These are phyloP conservation scores for Lachnellula cervina DNA, from an alignment of 2,329 filamentous ascomycete genomes.

Conservation along the genomic window DNA sequence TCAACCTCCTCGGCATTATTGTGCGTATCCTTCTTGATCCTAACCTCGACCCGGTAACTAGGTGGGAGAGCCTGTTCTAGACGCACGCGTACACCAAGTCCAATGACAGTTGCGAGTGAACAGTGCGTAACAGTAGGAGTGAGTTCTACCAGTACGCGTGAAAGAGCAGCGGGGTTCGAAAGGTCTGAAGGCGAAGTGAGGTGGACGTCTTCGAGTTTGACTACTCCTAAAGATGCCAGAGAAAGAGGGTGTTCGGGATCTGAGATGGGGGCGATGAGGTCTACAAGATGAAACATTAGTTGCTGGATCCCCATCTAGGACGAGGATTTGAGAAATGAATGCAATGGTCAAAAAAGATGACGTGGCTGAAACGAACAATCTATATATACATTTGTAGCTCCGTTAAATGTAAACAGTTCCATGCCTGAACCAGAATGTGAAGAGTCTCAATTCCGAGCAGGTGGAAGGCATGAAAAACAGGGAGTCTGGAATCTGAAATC, in stretches of 20 bases:
- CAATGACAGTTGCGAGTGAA: slow-evolving; percentile 92
- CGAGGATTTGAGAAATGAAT: not conserved
- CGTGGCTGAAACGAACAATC: slow-evolving; percentile 2
- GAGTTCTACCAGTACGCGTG: slow-evolving; percentile 76
- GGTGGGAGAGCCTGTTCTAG: slow-evolving; percentile 88
- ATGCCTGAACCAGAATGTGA: not conserved
- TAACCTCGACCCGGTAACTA: slow-evolving; percentile 85
- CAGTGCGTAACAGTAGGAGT: slow-evolving; percentile 97
- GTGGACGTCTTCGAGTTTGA: slow-evolving; percentile 90
- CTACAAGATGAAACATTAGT: slow-evolving; percentile 45
- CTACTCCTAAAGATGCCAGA: slow-evolving; percentile 86
- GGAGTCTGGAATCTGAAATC: not conserved
- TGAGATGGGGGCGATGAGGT: slow-evolving; percentile 89
- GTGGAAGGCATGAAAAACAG: not conserved
- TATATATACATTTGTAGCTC: not conserved
- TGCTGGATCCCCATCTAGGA: slow-evolving; percentile 9
- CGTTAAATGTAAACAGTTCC: not conserved
- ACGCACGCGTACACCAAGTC: slow-evolving; percentile 84
- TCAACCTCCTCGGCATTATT: slow-evolving; percentile 92
- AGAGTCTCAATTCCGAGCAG: not conserved
- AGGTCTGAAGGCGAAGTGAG: slow-evolving; percentile 62
- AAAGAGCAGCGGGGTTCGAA: slow-evolving; percentile 52
- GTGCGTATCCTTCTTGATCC: slow-evolving; percentile 95
- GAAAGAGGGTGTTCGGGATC: slow-evolving; percentile 96
- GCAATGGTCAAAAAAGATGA: not conserved